Evolutionary conservation across 2,329 filamentous ascomycete genomes (phyloP).

Genomic region (Fusarium cyanostomum): DNA sequence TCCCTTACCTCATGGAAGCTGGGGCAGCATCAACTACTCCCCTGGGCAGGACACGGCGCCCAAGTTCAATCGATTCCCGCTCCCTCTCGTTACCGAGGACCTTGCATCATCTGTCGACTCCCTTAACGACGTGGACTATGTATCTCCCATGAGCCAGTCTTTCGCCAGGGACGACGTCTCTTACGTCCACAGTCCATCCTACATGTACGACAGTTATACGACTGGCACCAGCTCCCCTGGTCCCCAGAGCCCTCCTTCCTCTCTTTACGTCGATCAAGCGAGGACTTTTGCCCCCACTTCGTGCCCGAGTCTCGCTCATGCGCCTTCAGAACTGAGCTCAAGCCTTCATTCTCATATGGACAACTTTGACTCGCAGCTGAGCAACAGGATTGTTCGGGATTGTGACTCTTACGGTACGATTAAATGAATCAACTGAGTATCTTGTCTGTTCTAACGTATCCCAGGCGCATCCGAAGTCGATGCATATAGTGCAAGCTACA

Average conservation of each 20-base stretch:
- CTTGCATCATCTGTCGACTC: constrained; percentile 67
- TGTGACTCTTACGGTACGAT: constrained; percentile 65
- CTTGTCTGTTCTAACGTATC: constrained; percentile 51
- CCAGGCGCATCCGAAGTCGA: constrained; percentile 64
- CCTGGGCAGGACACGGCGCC: constrained; percentile 49
- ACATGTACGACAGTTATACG: constrained; percentile 67
- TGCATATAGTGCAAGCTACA: constrained; percentile 60
- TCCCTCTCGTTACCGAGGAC: constrained; percentile 59
- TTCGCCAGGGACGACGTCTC: constrained; percentile 67
- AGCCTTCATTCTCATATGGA: constrained; percentile 69
- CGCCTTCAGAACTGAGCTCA: constrained; percentile 68
- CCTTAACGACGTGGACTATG: constrained; percentile 70
- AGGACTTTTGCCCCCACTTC: constrained; percentile 63
- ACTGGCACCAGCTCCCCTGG: constrained; percentile 61
- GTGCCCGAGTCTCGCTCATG: constrained; percentile 69
- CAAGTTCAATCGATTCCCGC: constrained; percentile 57
- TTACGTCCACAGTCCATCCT: constrained; percentile 64
- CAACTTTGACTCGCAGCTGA: constrained; percentile 64
- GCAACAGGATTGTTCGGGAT: constrained; percentile 63
- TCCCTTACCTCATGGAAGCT: constrained; percentile 53
- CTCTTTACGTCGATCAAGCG: constrained; percentile 63
- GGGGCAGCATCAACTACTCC: constrained; percentile 60
- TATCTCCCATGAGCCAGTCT: constrained; percentile 67
- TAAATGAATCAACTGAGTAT: constrained; percentile 47
- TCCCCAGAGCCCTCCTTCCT: constrained; percentile 64